Evolutionary conservation across 352 stramenopile genomes (phyloP).

Genomic region (Bremia lactucae): DNA sequence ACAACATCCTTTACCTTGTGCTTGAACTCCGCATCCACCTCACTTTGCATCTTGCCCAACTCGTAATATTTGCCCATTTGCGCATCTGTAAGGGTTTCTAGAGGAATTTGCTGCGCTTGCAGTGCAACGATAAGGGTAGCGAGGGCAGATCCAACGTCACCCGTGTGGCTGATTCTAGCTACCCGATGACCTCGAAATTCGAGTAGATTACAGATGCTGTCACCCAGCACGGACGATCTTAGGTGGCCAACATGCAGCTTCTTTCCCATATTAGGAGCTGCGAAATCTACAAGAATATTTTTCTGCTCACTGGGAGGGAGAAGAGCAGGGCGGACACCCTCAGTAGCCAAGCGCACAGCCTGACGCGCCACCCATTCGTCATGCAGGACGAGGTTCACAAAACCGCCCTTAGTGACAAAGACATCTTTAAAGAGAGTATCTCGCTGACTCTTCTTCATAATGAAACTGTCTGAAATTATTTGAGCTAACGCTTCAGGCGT

Average conservation of each 20-base stretch:
- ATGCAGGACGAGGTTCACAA: conserved; percentile 66
- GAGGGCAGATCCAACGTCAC: conserved; percentile 66
- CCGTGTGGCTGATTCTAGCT: conserved; percentile 62
- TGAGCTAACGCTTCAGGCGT: conserved; percentile 32
- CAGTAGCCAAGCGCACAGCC: conserved; percentile 46
- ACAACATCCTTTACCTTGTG: conserved; percentile 53
- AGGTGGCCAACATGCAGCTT: conserved; percentile 79
- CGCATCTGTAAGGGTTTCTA: conserved; percentile 43
- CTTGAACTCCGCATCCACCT: conserved; percentile 45
- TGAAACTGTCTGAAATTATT: conserved; percentile 19
- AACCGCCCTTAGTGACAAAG: conserved; percentile 60
- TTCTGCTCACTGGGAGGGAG: conserved; percentile 10
- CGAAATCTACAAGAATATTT: conserved; percentile 70
- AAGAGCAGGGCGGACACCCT: conserved; percentile 23
- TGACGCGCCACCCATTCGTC: conserved; percentile 61
- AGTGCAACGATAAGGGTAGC: conserved; percentile 67
- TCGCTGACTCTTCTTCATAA: conserved; percentile 1
- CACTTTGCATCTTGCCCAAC: conserved; percentile 35
- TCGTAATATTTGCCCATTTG: conserved; percentile 65
- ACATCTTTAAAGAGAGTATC: conserved; percentile 20
- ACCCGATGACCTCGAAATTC: conserved; percentile 72
- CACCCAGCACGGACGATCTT: conserved; percentile 66
- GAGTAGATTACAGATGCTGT: conserved; percentile 72
- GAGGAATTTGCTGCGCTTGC: conserved; percentile 35
- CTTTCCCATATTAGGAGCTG: conserved; percentile 76